Evolutionary conservation across 352 stramenopile species (phyloP), one percentile per base, ranked within the genome.

Genomic region (Globisporangium abappressorium): DNA sequence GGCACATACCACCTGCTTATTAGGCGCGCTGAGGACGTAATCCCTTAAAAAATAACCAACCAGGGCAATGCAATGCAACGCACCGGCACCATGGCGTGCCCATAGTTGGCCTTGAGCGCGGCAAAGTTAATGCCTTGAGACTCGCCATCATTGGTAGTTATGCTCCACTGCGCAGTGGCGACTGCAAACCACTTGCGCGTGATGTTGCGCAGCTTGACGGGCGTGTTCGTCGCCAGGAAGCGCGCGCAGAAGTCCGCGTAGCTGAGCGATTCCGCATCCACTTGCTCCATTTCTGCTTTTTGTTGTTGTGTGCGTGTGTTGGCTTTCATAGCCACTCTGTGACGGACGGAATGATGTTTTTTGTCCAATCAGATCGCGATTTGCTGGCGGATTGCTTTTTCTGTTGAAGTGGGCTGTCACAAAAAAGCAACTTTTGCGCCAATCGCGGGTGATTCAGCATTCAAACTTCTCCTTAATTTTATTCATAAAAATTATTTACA

Each of bases 191-290:
- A 86, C 33, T 65, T 47, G 22, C 49, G 26, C 22, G 80, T 72
- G 30, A 93, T 76, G 22, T 93, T 91, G 20, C 70, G 73, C 59
- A 96, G 77, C 41, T 90, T 71, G 36, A 96, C 83, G 8, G 88
- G 88, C 11, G 72, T 72, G 64, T 94, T 96, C 7, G 57, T 63
- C 30, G 73, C 73, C 77, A 94, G 89, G 70, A 90, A 96, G n/a
- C 64, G 75, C 54, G 68, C 64, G 71, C 86, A 94, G 70, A 96
- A 94, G 36, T 68, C 81, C 18, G 78, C 77, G 62, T 96, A 96
- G 57, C 69, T 76, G 51, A 94, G 70, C 64, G 66, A 68, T 5
- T 64, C 61, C 2, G 82, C 82, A 63, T 94, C 82, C 64, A 88
- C 75, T 24, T 76, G 64, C 64, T 92, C 79, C 68, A 94, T 91